Conservation (phyloP, 2,329 filamentous ascomycete genomes). For the Hysterium pulicare region DNA sequence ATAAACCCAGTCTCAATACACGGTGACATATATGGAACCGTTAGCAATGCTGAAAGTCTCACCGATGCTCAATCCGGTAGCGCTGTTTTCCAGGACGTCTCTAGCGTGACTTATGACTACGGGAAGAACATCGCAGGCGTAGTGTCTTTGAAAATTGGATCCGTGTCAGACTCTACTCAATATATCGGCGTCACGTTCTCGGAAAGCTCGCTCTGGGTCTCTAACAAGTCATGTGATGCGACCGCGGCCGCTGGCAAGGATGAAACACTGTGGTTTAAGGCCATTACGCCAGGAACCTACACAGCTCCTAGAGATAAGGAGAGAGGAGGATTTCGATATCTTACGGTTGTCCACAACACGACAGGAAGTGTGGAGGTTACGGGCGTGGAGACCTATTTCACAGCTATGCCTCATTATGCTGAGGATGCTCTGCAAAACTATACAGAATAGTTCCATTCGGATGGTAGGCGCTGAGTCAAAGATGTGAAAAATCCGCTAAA, state of each 20-base stretch:
- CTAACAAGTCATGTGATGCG: constrained; percentile 44
- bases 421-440: constrained; percentile 36
- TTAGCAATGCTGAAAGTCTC: constrained; percentile 34
- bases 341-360: constrained; percentile 45
- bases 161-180: constrained; percentile 31
- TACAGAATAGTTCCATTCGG: constrained; percentile 42
- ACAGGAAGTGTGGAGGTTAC: constrained; percentile 40
- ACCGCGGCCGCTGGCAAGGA: constrained; percentile 48
- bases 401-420: constrained; percentile 42
- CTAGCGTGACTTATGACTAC: constrained; percentile 43
- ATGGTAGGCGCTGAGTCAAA: constrained; percentile 21
- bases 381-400: constrained; percentile 42
- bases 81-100: constrained; percentile 32
- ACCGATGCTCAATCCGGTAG: constrained; percentile 23
- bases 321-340: constrained; percentile 46
- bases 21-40: constrained; percentile 38
- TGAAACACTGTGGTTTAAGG: constrained; percentile 47
- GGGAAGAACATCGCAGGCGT: constrained; percentile 43
- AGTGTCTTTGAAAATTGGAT: constrained; percentile 35
- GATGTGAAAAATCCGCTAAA: constrained; percentile 5
- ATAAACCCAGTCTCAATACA: constrained; percentile 36
- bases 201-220: constrained; percentile 49
- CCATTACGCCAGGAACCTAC: constrained; percentile 39
- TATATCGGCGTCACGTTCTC: constrained; percentile 44
- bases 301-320: constrained; percentile 41